phyloP scores from a whole-genome alignment of 108 stramenopile species.

The Skeletonema marinoi region DNA sequence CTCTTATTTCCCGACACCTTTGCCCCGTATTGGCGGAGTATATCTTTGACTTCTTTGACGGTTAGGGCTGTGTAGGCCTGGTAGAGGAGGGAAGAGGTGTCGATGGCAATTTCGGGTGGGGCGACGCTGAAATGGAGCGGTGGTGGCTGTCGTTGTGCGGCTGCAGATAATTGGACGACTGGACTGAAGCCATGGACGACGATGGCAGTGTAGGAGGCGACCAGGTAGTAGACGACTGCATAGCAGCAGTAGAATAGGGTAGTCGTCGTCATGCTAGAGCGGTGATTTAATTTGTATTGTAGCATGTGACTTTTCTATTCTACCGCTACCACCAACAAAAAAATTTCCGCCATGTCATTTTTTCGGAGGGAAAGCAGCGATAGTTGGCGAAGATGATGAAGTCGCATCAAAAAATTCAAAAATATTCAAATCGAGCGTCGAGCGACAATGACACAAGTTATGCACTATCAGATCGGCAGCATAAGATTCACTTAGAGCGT shows the following conservation, averaged over 20 bases:
- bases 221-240: background rate
- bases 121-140: background rate
- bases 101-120: conserved; percentile 4
- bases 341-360: too few species aligned
- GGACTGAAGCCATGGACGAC: background rate
- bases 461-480: too few species aligned
- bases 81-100: background rate
- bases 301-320: too few species aligned
- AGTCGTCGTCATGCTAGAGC: background rate
- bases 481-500: too few species aligned
- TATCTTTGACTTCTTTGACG: background rate
- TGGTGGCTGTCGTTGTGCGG: background rate
- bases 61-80: background rate
- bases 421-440: too few species aligned
- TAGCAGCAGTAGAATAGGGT: background rate
- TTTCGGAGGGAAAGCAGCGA: too few species aligned
- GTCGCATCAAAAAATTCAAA: too few species aligned
- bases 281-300: too few species aligned
- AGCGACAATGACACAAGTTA: too few species aligned
- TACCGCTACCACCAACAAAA: too few species aligned
- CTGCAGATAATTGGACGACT: background rate
- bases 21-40: background rate
- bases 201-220: background rate
- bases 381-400: too few species aligned
- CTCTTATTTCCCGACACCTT: conserved; percentile 2